Base-by-base conservation (phyloP, 2,329 filamentous ascomycete genomes). In the Pestalotiopsis fici region DNA sequence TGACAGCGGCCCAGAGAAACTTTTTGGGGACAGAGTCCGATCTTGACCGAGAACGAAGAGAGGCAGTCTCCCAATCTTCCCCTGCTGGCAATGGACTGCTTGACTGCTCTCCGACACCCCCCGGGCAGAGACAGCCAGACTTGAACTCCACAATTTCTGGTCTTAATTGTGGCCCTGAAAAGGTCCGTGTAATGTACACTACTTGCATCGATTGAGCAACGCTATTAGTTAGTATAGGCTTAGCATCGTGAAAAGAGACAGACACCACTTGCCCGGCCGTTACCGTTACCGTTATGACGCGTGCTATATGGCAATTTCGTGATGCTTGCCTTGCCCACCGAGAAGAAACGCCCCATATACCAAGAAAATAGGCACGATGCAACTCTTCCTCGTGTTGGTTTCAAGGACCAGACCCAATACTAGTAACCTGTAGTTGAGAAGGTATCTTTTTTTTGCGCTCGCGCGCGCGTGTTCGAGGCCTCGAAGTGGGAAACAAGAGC, bases 1-100 rank as follows among this genome's bases (percentile, higher is more conserved):
- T 50, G 59, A 62, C 59, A 62, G 59, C 59, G 59, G 59, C 59
- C 35, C 35, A 21, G 35, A 31, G 35, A 62, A 47, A 27, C 37
- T 23, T 15, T 62, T 62, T 27, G 37, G 59, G 59, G 43, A n/a
- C 47, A 37, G 28, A 37, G 13, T 35, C 57, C 57, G 57, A 31
- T 57, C 31, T 31, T 31, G 18, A 27, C 27, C 31, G 25, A 57
- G 57, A n/a, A 31, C 27, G 57, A 60, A 37, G 57, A 27, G 25
- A 50, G 43, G n/a, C 21, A 21, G 43, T 9, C 43, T 50, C 43
- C 3, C 43, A 50, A n/a, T 21, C 3, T 50, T n/a, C 18, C 39
- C 39, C 18, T 50, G 21, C 43, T 18, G n/a, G n/a, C n/a, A n/a
- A n/a, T n/a, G n/a, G n/a, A 6, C 31, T 35, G 31, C 31, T 35